Conservation (phyloP, 495 filamentous ascomycete genomes). For the Aspergillus sclerotiicarbonarius region DNA sequence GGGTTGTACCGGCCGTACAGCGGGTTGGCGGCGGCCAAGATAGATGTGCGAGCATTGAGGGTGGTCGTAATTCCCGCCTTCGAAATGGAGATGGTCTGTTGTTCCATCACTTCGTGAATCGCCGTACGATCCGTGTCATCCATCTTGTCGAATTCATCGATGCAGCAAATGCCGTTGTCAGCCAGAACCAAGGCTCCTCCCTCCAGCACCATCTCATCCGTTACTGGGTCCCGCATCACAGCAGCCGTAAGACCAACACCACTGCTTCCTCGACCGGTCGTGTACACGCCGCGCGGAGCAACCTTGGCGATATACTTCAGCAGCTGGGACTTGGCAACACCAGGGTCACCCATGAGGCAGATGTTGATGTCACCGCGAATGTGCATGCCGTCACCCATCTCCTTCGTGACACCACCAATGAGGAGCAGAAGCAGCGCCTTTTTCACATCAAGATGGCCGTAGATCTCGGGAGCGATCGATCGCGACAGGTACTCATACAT, state of each 20-base stretch:
- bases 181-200: slow-evolving; percentile 93
- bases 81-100: slow-evolving; percentile 98
- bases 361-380: slow-evolving; percentile 99
- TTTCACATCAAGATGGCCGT: slow-evolving; percentile 94
- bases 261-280: slow-evolving; percentile 91
- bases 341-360: slow-evolving; percentile 98
- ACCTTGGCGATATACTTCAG: slow-evolving; percentile 99
- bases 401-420: slow-evolving; percentile 94
- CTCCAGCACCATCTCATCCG: slow-evolving; percentile 98
- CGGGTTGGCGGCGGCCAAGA: slow-evolving; percentile 96
- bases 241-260: slow-evolving; percentile 97
- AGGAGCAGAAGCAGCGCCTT: slow-evolving; percentile 92
- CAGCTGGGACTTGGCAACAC: slow-evolving; percentile 97
- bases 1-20: slow-evolving; percentile 98
- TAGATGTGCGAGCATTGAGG: slow-evolving; percentile 92
- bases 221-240: slow-evolving; percentile 97
- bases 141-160: slow-evolving; percentile 99
- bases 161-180: slow-evolving; percentile 98
- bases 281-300: slow-evolving; percentile 95
- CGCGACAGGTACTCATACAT: slow-evolving; percentile 92
- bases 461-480: slow-evolving; percentile 97
- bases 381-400: slow-evolving; percentile 96
- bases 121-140: slow-evolving; percentile 94
- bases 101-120: slow-evolving; percentile 99
- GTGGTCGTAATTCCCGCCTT: slow-evolving; percentile 97